phyloP scores from a whole-genome alignment of 2,329 filamentous ascomycete species.

The Pestalotiopsis fici region DNA sequence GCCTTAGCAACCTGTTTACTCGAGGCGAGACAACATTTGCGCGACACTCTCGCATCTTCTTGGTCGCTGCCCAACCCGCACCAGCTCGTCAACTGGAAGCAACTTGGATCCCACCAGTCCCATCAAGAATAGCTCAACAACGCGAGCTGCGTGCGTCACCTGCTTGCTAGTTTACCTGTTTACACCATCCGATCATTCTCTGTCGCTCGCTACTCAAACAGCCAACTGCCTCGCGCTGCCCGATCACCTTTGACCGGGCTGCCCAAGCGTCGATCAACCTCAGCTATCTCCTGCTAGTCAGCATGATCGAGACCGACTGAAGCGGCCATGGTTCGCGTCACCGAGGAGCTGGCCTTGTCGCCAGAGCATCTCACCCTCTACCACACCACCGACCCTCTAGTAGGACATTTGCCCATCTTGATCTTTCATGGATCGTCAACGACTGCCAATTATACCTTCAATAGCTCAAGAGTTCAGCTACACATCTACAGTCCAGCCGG shows the following conservation, averaged over 20 bases:
- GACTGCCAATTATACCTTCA: conserved; percentile 81
- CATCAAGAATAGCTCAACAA: neutral
- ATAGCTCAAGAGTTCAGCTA: conserved; percentile 90
- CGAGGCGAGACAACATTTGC: conserved; percentile 16
- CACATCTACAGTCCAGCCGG: conserved; percentile 91
- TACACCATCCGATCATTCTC: conserved; percentile 5
- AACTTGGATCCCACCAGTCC: neutral
- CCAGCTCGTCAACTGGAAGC: neutral
- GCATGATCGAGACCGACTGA: conserved; percentile 42
- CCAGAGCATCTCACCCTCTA: conserved; percentile 84
- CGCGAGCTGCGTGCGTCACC: neutral
- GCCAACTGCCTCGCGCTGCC: conserved; percentile 12
- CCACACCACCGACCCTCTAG: conserved; percentile 81
- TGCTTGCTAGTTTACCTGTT: neutral
- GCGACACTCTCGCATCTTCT: conserved; percentile 7
- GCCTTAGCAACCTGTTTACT: conserved; percentile 1
- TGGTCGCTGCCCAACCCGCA: neutral
- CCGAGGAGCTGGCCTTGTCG: conserved; percentile 76
- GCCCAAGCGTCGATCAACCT: conserved; percentile 12
- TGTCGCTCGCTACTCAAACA: conserved; percentile 12
- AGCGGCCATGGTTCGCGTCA: conserved; percentile 79
- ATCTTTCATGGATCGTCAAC: conserved; percentile 92
- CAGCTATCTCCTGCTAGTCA: conserved; percentile 18
- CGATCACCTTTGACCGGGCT: conserved; percentile 15
- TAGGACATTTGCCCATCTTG: conserved; percentile 79